These are phyloP conservation scores for Mycena vulgaris DNA, from an alignment of 768 basidiomycete genomes.

Conservation along the genomic window DNA sequence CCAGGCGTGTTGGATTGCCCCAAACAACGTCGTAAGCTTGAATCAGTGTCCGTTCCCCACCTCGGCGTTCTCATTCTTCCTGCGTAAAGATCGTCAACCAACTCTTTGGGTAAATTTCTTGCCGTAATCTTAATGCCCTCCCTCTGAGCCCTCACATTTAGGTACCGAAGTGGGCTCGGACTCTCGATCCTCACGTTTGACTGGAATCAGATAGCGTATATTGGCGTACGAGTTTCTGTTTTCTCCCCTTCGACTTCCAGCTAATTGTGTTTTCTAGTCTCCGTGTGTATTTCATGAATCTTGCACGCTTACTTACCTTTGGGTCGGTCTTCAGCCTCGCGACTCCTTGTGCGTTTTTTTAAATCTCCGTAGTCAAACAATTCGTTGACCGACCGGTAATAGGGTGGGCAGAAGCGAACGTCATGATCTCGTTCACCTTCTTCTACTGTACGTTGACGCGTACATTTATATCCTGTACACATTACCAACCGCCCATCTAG, in stretches of 20 bases:
- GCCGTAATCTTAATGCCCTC: background rate
- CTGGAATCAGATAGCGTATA: slow-evolving; percentile 80
- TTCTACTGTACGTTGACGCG: slow-evolving; percentile 68
- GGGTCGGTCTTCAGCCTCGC: slow-evolving; percentile 52
- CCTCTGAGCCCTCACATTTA: slow-evolving; percentile 30
- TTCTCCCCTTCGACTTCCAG: background rate
- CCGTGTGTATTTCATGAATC: slow-evolving; percentile 22
- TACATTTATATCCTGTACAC: background rate
- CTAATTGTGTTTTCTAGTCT: slow-evolving; percentile 21
- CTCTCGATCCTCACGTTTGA: slow-evolving; percentile 70
- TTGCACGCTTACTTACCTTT: slow-evolving; percentile 5
- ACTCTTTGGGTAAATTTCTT: slow-evolving; percentile 63
- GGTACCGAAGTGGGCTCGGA: slow-evolving; percentile 67
- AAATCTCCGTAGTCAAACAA: background rate
- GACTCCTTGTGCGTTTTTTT: slow-evolving; percentile 58
- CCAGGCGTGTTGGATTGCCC: slow-evolving; percentile 78
- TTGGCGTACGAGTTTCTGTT: slow-evolving; percentile 60
- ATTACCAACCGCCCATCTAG: slow-evolving; percentile 41
- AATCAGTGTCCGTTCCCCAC: too few species aligned
- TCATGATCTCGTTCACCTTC: slow-evolving; percentile 72
- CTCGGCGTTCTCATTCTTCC: slow-evolving; percentile 5
- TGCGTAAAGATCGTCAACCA: slow-evolving; percentile 58
- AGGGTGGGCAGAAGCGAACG: slow-evolving; percentile 87
- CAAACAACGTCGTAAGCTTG: slow-evolving; percentile 63
- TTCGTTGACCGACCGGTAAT: slow-evolving; percentile 28